These are phyloP conservation scores for Vicia villosa DNA, from an alignment of 306 rosid species.

Conservation along the genomic window DNA sequence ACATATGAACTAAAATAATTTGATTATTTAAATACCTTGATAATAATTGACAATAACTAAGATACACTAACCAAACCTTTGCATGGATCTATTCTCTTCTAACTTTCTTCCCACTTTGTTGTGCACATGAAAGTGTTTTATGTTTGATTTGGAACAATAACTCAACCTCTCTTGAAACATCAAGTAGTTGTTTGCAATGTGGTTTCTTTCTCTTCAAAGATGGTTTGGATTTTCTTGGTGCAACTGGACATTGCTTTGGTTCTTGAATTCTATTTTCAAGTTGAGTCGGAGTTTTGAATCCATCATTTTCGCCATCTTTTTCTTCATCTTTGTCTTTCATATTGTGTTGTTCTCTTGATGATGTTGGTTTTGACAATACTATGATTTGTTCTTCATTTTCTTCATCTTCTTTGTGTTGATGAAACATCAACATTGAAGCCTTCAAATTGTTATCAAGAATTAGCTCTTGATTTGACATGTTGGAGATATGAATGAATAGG, in stretches of 20 bases:
- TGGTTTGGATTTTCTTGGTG: constrained; percentile 52
- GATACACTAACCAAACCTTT: constrained; percentile 20
- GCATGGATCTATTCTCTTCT: constrained; percentile 31
- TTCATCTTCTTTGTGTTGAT: neutral
- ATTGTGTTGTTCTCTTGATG: neutral
- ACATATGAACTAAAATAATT: neutral
- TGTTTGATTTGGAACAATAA: constrained; percentile 38
- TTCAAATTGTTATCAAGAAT: constrained; percentile 20
- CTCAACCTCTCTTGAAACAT: constrained; percentile 41
- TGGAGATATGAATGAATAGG: neutral
- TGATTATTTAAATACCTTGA: neutral
- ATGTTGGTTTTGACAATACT: neutral
- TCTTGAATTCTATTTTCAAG: constrained; percentile 51
- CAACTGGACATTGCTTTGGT: constrained; percentile 53
- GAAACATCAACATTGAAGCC: neutral
- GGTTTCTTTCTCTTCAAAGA: constrained; percentile 41
- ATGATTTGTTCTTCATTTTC: constrained; percentile 4
- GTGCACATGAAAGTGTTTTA: constrained; percentile 23
- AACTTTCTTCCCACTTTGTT: constrained; percentile 41
- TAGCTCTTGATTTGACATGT: constrained; percentile 27
- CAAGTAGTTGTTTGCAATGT: constrained; percentile 33
- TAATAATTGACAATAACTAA: neutral
- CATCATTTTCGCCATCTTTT: constrained; percentile 46
- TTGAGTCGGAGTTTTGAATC: constrained; percentile 63
- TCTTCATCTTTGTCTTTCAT: constrained; percentile 22